Evolutionary conservation across 345 rosid genomes (phyloP), one percentile per base, ranked within the genome.

Genomic region (Erucastrum elatum): DNA sequence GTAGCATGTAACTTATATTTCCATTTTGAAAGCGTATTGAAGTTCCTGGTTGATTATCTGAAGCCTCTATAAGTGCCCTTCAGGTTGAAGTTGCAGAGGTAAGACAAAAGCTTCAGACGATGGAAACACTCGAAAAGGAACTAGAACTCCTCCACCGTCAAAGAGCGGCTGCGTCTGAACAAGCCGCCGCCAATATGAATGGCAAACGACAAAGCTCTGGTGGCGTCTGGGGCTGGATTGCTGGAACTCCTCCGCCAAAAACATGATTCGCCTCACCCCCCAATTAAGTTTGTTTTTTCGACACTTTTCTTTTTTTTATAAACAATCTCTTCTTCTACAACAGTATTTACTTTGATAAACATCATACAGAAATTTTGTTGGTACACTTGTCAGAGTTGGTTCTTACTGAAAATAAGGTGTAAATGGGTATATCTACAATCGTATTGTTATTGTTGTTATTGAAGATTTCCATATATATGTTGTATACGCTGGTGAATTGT

Each of bases 141-240:
- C 90, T 93, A 0, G 96, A 88, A 75, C 96, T 93, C 71, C 87
- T 95, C 63, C 93, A 85, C 71, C 88, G 98, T 30, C 99, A 95
- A 80, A 88, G 85, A 82, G 98, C 97, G 2, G 73, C 44, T 4
- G 94, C 92, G 30, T 92, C 98, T 1, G 98, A 91, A 83, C 86
- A 94, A 83, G 94, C 93, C 2, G 90, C 87, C 66, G 30, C 87
- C 64, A 29, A 27, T 12, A 64, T 84, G 16, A 85, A 79, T 30
- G 88, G 89, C 60, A 90, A 84, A 80, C 83, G 79, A 81, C 93
- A 93, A 73, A 80, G 87, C 68, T 91, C 96, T 1, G 89, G 97
- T 56, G 94, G 99, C 7, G 90, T 95, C 64, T 95, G 98, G 99
- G 90, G 94, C 27, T 95, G 99, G 99, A 88, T 95, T 5, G 93